Conservation (phyloP, 208 protist species). For the Trypanosoma scelopori region DNA sequence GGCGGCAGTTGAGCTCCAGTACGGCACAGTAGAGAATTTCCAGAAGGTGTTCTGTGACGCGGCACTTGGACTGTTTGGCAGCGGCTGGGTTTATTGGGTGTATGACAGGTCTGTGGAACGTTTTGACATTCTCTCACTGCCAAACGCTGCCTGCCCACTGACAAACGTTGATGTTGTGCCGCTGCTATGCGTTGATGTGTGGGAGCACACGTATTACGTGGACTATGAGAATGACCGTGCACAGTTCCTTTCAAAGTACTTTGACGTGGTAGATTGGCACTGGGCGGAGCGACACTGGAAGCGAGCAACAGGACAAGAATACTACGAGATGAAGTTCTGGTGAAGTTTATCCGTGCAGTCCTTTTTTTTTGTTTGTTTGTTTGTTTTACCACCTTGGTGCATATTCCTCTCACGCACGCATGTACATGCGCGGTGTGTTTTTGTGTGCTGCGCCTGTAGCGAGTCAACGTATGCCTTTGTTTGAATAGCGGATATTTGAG, state of each 20-base stretch:
- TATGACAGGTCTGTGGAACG: slow-evolving; percentile 57
- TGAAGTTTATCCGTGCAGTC: slow-evolving; percentile 19
- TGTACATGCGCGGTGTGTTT: background rate
- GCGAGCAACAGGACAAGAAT: slow-evolving; percentile 81
- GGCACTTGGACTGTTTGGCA: slow-evolving; percentile 83
- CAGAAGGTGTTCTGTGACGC: slow-evolving; percentile 74
- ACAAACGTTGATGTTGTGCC: slow-evolving; percentile 55
- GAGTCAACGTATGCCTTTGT: too few species aligned
- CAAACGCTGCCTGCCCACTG: slow-evolving; percentile 85
- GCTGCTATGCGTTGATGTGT: slow-evolving; percentile 91
- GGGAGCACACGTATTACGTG: slow-evolving; percentile 96
- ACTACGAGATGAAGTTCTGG: slow-evolving; percentile 88
- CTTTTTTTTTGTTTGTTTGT: too few species aligned
- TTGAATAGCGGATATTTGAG: background rate
- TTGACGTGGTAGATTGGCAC: slow-evolving; percentile 95
- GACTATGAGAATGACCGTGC: slow-evolving; percentile 93
- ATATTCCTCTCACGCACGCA: background rate
- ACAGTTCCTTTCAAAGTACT: slow-evolving; percentile 87
- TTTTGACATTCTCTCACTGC: slow-evolving; percentile 83
- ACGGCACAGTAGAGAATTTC: slow-evolving; percentile 83
- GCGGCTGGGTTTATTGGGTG: slow-evolving; percentile 91
- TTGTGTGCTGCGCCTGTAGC: background rate
- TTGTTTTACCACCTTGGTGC: background rate
- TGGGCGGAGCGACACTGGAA: slow-evolving; percentile 93
- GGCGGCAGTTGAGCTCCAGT: slow-evolving; percentile 72